These are phyloP conservation scores for Rhododendron molle DNA, from an alignment of 148 eudicot species.

Conservation along the genomic window DNA sequence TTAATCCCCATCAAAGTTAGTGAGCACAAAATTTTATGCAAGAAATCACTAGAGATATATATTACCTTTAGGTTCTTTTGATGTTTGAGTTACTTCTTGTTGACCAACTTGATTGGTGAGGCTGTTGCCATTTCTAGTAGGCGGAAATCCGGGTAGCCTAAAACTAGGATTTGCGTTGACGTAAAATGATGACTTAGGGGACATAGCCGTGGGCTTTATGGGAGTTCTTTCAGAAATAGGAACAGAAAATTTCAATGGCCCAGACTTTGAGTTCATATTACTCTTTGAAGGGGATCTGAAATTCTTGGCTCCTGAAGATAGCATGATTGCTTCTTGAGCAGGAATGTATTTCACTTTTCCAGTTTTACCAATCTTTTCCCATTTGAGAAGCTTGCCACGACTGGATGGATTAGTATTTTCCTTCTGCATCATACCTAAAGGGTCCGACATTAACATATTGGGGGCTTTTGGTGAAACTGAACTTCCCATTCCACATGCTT, in stretches of 20 bases:
- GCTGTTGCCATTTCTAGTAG: not conserved
- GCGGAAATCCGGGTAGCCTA: not conserved
- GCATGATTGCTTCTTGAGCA: constrained; percentile 25
- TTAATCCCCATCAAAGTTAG: not conserved
- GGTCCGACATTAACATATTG: not conserved
- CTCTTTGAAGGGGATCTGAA: not conserved
- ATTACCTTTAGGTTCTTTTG: constrained; percentile 4
- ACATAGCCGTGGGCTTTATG: not conserved
- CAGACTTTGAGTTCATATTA: not conserved
- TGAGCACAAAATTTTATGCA: not conserved
- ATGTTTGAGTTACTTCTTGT: not conserved
- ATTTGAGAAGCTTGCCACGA: not conserved
- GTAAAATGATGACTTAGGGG: not conserved
- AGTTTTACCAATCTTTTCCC: constrained; percentile 19
- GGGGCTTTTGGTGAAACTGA: not conserved
- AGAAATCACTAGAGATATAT: not conserved
- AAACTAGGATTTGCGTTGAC: not conserved
- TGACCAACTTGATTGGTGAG: not conserved
- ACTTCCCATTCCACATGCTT: constrained; percentile 15
- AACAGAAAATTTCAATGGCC: not conserved
- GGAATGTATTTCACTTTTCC: constrained; percentile 26
- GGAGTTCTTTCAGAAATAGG: not conserved
- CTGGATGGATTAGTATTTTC: not conserved
- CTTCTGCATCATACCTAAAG: not conserved
- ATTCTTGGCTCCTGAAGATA: constrained; percentile 18